Evolutionary conservation across 345 rosid species (phyloP).

Genomic region (Camelina laxa): DNA sequence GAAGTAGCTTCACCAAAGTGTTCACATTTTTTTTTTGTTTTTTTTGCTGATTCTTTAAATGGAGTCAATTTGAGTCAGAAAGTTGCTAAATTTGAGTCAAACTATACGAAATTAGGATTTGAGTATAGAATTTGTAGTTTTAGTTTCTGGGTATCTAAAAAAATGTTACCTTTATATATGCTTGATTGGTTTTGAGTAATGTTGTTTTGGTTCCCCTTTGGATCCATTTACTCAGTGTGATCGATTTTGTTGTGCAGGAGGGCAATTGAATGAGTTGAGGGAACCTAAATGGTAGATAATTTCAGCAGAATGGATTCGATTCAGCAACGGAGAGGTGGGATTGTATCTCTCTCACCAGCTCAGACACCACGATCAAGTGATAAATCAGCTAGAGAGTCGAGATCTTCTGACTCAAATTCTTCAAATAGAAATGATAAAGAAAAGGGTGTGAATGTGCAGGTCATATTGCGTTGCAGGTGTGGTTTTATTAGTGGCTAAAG

Average conservation of each 20-base stretch:
- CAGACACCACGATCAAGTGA: slow-evolving; percentile 94
- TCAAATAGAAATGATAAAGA: slow-evolving; percentile 74
- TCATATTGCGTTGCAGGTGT: slow-evolving; percentile 95
- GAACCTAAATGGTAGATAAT: slow-evolving; percentile 24
- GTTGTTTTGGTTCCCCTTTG: background rate
- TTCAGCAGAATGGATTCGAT: slow-evolving; percentile 61
- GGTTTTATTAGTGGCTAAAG: background rate
- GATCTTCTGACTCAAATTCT: slow-evolving; percentile 77
- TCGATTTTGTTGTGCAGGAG: slow-evolving; percentile 23
- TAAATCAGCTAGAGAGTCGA: slow-evolving; percentile 80
- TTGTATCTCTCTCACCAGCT: slow-evolving; percentile 75
- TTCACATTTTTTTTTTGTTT: background rate
- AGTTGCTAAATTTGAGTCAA: slow-evolving; percentile 38
- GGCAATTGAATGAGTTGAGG: background rate
- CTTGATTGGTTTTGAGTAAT: slow-evolving; percentile 21
- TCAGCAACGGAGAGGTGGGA: slow-evolving; percentile 73
- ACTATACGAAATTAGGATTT: background rate
- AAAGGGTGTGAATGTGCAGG: slow-evolving; percentile 98
- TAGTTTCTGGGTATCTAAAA: slow-evolving; percentile 3
- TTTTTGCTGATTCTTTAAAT: slow-evolving; percentile 25
- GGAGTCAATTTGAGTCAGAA: slow-evolving; percentile 39
- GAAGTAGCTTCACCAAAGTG: slow-evolving; percentile 14
- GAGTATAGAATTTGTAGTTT: background rate
- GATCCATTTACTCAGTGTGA: slow-evolving; percentile 13
- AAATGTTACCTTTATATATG: background rate